Evolutionary conservation across 1,139 yeast species (phyloP), one percentile per base, ranked within the genome.

Genomic region (Pichia inconspicua): DNA sequence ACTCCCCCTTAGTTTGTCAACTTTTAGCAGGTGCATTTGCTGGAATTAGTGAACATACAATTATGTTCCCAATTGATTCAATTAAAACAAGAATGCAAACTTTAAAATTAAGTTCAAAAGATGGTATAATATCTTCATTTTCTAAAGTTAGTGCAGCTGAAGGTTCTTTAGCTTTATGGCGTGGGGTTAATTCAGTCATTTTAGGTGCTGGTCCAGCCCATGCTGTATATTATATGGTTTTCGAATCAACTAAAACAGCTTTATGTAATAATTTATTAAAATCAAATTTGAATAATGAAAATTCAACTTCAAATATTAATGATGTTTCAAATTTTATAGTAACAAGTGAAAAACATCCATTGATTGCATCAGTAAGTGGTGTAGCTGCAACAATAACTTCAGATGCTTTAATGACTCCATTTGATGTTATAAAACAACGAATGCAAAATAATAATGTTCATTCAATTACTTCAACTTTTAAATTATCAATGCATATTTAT

Each of bases 131-230:
- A 32, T 71, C 76, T 48, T 80, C 90, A 28, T 81, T 89, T 47
- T 74, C 88, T 25, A 76, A 77, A 58, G 89, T 92, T 50, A 75
- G 89, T 19, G 78, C 96, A 15, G 74, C 85, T n/a, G 98, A 92
- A 66, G 98, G 98, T 1, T 86, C 94, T 3, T 66, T 79, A 50
- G 86, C 96, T 1, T 75, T 90, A 42, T 92, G 97, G 96, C 75
- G 95, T 62, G 99, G 99, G 51, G 89, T 92, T 34, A 82, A 92
- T 15, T 86, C 96, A 1, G 96, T 94, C 55, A 81, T 90, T 11
- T 65, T 92, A 54, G 99, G 99, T 41, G 97, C 99, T n/a, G 99
- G 98, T 5, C 99, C 99, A 2, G 97, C 98, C 10, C 99, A 92
- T 69, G 98, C 98, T 1, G 86, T 94, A 15, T 94, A 94, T 68